These are phyloP conservation scores for Calonectria leucothoes DNA, from an alignment of 2,329 filamentous ascomycete genomes.

Conservation along the genomic window DNA sequence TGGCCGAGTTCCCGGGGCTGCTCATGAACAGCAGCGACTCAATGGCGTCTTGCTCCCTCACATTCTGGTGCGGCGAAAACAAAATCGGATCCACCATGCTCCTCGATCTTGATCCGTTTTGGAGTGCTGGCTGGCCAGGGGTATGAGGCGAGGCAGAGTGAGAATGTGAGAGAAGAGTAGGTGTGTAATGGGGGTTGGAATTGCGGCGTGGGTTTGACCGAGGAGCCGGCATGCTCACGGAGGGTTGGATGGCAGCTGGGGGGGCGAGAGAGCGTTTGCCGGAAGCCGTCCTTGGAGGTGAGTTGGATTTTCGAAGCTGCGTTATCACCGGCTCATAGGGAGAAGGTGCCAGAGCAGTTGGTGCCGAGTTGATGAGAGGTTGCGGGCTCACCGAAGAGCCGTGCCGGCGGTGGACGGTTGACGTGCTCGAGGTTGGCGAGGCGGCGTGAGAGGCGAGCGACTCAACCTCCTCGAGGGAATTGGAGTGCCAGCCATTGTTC, in stretches of 20 bases:
- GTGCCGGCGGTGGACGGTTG: slow-evolving; percentile 64
- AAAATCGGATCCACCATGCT: slow-evolving; percentile 64
- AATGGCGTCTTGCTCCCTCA: slow-evolving; percentile 84
- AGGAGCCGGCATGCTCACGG: slow-evolving; percentile 49
- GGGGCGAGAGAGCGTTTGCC: slow-evolving; percentile 59
- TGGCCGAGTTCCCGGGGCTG: slow-evolving; percentile 78
- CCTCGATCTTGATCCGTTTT: slow-evolving; percentile 44
- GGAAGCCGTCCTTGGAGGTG: slow-evolving; percentile 51
- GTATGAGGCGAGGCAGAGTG: slow-evolving; percentile 60
- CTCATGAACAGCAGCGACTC: slow-evolving; percentile 86
- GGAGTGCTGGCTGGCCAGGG: slow-evolving; percentile 50
- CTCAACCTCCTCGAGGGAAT: slow-evolving; percentile 82
- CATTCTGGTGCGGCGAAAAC: slow-evolving; percentile 71
- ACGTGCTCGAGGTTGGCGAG: slow-evolving; percentile 71
- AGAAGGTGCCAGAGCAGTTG: slow-evolving; percentile 44
- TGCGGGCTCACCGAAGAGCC: slow-evolving; percentile 67
- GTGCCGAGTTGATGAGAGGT: slow-evolving; percentile 46
- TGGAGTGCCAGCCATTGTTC: slow-evolving; percentile 87
- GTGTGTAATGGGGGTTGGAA: slow-evolving; percentile 61
- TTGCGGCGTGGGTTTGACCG: slow-evolving; percentile 59
- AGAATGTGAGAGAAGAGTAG: slow-evolving; percentile 61
- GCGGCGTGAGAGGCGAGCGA: slow-evolving; percentile 75
- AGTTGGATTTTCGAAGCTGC: slow-evolving; percentile 46
- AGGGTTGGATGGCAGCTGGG: slow-evolving; percentile 66
- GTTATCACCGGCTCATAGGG: slow-evolving; percentile 44